Conservation (phyloP, 129 eudicot genomes). For the Escallonia herrerae region DNA sequence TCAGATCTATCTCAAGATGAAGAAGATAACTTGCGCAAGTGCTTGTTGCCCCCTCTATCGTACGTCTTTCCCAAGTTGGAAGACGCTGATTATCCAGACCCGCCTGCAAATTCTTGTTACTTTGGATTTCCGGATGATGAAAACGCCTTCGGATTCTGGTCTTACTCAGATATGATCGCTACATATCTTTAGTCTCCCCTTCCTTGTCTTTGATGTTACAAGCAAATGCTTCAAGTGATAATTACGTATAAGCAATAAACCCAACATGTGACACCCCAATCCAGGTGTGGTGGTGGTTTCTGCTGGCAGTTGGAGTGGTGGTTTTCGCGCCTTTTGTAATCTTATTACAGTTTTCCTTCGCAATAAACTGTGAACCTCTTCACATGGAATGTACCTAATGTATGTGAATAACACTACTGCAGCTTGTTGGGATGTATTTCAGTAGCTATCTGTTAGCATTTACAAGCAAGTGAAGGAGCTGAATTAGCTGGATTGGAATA, state of each 20-base stretch:
- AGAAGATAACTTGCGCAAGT: constrained; percentile 44
- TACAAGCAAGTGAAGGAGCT: too few relatives aligned
- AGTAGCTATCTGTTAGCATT: too few relatives aligned
- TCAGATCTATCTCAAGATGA: constrained; percentile 62
- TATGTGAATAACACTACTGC: too few relatives aligned
- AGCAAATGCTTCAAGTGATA: neutral
- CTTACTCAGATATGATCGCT: constrained; percentile 39
- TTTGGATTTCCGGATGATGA: constrained; percentile 57
- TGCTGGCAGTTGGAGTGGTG: neutral
- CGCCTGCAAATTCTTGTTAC: constrained; percentile 37
- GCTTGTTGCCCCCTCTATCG: constrained; percentile 21
- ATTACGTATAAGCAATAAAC: constrained; percentile 1
- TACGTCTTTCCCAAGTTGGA: constrained; percentile 37
- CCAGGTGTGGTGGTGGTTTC: constrained; percentile 11
- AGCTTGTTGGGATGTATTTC: too few relatives aligned
- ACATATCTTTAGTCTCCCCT: neutral
- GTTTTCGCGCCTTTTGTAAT: neutral
- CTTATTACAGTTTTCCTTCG: too few relatives aligned
- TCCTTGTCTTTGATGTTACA: neutral
- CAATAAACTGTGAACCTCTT: neutral
- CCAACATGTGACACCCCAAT: constrained; percentile 2
- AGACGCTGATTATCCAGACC: constrained; percentile 22
- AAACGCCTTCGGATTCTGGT: constrained; percentile 60
- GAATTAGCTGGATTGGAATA: neutral
- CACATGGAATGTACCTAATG: neutral